Evolutionary conservation across 345 rosid species (phyloP).

Genomic region (Brassica napus): DNA sequence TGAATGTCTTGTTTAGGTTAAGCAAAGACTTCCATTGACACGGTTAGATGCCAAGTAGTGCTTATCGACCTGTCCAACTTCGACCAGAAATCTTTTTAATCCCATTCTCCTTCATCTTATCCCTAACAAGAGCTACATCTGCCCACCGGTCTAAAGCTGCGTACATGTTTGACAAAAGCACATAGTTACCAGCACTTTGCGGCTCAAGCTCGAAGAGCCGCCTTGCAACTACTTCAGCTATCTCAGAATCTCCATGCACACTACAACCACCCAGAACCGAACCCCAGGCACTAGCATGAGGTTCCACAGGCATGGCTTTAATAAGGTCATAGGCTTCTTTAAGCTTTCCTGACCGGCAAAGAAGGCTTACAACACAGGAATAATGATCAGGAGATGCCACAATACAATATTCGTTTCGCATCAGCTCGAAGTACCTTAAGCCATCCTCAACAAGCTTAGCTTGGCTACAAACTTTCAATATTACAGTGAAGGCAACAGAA

Average conservation of each 20-base stretch:
- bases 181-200: slow-evolving; percentile 56
- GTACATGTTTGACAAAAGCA: slow-evolving; percentile 68
- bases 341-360: slow-evolving; percentile 61
- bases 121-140: slow-evolving; percentile 58
- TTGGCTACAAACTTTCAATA: slow-evolving; percentile 61
- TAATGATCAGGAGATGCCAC: slow-evolving; percentile 63
- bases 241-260: slow-evolving; percentile 50
- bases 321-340: slow-evolving; percentile 57
- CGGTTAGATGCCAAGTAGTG: not conserved
- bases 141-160: slow-evolving; percentile 67
- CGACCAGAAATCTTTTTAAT: slow-evolving; percentile 57
- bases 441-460: slow-evolving; percentile 65
- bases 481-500: slow-evolving; percentile 66
- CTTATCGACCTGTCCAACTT: slow-evolving; percentile 46
- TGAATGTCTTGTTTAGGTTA: slow-evolving; percentile 5
- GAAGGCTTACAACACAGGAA: slow-evolving; percentile 70
- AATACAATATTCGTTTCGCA: slow-evolving; percentile 49
- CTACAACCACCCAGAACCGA: slow-evolving; percentile 70
- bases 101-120: slow-evolving; percentile 64
- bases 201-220: slow-evolving; percentile 65
- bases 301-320: slow-evolving; percentile 55
- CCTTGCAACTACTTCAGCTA: slow-evolving; percentile 56
- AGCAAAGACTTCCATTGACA: not conserved
- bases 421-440: slow-evolving; percentile 49
- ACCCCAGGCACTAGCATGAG: slow-evolving; percentile 68